phyloP scores from a whole-genome alignment of 1,139 yeast species.

The Sugiyamaella castrensis region DNA sequence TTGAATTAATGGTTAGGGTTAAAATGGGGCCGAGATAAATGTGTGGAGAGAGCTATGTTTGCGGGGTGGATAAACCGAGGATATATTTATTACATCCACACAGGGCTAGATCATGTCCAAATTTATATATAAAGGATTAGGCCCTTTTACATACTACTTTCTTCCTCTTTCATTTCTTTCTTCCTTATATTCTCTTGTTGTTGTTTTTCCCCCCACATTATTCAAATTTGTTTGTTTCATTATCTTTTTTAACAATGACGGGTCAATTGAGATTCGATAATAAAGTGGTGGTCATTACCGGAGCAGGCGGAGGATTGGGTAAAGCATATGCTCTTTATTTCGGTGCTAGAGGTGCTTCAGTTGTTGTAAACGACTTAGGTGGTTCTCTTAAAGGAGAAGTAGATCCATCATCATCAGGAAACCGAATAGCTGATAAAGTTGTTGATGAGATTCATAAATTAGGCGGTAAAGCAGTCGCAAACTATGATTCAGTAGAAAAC shows the following conservation, averaged over 20 bases:
- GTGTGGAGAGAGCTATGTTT: no score
- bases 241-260: slow-evolving; percentile 5
- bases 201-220: slow-evolving; percentile 1
- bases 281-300: slow-evolving; percentile 88
- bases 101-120: no score
- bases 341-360: slow-evolving; percentile 90
- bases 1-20: no score
- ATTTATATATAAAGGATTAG: no score
- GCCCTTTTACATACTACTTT: no score
- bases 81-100: no score
- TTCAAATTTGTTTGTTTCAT: neutral
- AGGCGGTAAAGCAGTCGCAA: slow-evolving; percentile 91
- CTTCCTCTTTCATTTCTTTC: no score
- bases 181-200: no score
- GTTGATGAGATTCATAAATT: slow-evolving; percentile 73
- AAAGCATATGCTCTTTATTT: slow-evolving; percentile 81
- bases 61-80: no score
- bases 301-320: slow-evolving; percentile 98
- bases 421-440: slow-evolving; percentile 76
- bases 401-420: slow-evolving; percentile 12
- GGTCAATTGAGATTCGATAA: slow-evolving; percentile 54
- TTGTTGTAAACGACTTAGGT: slow-evolving; percentile 89
- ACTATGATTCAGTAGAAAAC: slow-evolving; percentile 84
- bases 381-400: slow-evolving; percentile 68
- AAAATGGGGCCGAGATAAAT: no score